These are phyloP conservation scores for Penicillium daleae DNA, from an alignment of 495 filamentous ascomycete genomes.

Conservation along the genomic window DNA sequence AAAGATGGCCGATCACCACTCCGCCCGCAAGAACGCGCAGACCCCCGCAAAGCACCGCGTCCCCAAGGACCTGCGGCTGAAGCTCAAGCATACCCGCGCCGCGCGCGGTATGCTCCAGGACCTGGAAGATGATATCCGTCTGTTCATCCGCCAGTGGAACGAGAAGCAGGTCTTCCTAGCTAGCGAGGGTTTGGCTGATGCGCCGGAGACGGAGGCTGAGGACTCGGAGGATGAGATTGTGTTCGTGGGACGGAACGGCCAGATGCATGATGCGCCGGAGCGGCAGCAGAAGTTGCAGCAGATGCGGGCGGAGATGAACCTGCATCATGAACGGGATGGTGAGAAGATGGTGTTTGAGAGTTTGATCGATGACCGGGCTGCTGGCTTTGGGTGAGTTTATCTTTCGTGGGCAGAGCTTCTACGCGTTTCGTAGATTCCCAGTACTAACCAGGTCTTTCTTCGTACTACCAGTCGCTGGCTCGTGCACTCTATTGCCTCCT, in stretches of 20 bases:
- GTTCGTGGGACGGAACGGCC: conserved; percentile 80
- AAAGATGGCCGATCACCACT: conserved; percentile 39
- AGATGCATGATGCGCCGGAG: conserved; percentile 65
- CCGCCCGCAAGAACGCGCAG: conserved; percentile 44
- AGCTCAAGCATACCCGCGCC: conserved; percentile 70
- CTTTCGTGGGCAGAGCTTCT: background rate
- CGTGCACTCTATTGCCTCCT: conserved; percentile 87
- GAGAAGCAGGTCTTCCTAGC: conserved; percentile 43
- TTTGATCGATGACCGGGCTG: conserved; percentile 70
- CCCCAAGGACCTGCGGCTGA: conserved; percentile 57
- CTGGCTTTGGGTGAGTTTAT: conserved; percentile 75
- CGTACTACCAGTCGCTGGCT: conserved; percentile 73
- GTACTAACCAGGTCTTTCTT: conserved; percentile 10
- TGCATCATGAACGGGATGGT: conserved; percentile 53
- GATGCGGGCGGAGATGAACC: conserved; percentile 47
- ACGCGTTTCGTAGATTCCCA: background rate
- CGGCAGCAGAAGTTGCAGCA: conserved; percentile 36
- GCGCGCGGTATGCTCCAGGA: conserved; percentile 68
- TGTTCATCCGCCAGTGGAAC: conserved; percentile 65
- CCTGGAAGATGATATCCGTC: conserved; percentile 64
- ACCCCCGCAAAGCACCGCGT: conserved; percentile 49
- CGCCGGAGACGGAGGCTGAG: conserved; percentile 55
- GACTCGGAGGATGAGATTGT: conserved; percentile 88
- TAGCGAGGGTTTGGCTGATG: conserved; percentile 54
- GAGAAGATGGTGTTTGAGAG: conserved; percentile 82